Conservation (phyloP, 495 filamentous ascomycete genomes). For the Hyaloscypha bicolor region DNA sequence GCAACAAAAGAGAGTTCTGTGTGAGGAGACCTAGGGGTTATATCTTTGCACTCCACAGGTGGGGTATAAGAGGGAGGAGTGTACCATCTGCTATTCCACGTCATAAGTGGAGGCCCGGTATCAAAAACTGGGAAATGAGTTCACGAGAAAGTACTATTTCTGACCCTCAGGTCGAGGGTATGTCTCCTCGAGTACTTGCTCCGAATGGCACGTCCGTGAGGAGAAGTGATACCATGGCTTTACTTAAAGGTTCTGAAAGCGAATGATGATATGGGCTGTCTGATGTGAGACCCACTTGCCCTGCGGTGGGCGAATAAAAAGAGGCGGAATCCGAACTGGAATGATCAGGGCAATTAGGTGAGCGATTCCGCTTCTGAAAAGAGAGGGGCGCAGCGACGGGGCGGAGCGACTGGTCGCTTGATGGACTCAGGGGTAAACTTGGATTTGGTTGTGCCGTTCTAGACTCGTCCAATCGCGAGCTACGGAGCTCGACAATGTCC, state of each 20-base stretch:
- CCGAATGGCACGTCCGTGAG: background rate
- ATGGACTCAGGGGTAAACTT: background rate
- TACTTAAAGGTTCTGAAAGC: background rate
- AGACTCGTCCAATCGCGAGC: background rate
- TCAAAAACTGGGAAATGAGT: background rate
- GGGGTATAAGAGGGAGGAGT: background rate
- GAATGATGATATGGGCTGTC: background rate
- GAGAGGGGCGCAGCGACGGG: background rate
- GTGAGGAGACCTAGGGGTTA: background rate
- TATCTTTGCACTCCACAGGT: background rate
- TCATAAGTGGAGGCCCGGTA: background rate
- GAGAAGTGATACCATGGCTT: slow-evolving; percentile 8
- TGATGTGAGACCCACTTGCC: background rate
- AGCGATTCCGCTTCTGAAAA: background rate
- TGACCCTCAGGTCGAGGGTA: background rate
- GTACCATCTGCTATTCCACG: background rate
- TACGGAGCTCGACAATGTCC: background rate
- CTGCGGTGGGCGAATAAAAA: background rate
- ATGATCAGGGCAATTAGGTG: background rate
- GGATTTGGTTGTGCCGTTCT: background rate
- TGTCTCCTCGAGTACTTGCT: no score
- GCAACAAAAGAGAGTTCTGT: background rate
- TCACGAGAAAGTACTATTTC: slow-evolving; percentile 5
- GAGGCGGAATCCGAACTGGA: background rate
- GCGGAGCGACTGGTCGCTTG: background rate